Evolutionary conservation across 768 basidiomycete genomes (phyloP), one percentile per base, ranked within the genome.

Genomic region (Leccinum olivaceopallidum): DNA sequence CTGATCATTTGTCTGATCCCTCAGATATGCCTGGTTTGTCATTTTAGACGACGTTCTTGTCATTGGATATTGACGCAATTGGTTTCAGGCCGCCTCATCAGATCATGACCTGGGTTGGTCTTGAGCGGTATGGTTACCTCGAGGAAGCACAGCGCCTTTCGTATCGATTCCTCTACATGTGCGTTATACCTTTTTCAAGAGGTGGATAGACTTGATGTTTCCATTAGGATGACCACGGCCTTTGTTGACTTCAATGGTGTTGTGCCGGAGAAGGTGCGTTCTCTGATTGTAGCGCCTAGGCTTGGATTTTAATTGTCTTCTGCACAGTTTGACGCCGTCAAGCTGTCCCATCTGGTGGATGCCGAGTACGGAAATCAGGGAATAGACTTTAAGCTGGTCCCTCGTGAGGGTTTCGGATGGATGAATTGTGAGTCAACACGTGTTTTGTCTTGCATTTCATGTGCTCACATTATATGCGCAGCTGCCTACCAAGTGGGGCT

Each of bases 81-180:
- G n/a, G 24, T 58, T 56, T 32, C 61, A 87, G 88, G 92, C 92
- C 92, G n/a, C 92, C 95, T 53, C 95, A 98, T 74, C 96, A 98
- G 75, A 97, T 98, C 71, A 98, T 98, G 92, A 80, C 90, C 2
- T 99, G 96, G 96, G 94, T 98, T 56, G 96, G 95, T 47, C 81
- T 98, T 24, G 94, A 97, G 67, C 88, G 96, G 56, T 99, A 99
- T 70, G 96, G 96, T 2, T 97, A 94, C 73, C 79, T 91, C 4
- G 92, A 96, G 63, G 95, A 97, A 63, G 92, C 95, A 2, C 94
- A 96, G 64, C 83, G 97, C 52, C 78, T 98, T 53, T 89, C 96
- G 1, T 99, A 99, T 76, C 82, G 96, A 56, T 99, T 92, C 85
- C 83, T 97, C n/a, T 98, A 98, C 79, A 97, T 99, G 95, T 94